Evolutionary conservation across 805 yeast species (phyloP).

Genomic region (Blastobotrys mokoenaii): DNA sequence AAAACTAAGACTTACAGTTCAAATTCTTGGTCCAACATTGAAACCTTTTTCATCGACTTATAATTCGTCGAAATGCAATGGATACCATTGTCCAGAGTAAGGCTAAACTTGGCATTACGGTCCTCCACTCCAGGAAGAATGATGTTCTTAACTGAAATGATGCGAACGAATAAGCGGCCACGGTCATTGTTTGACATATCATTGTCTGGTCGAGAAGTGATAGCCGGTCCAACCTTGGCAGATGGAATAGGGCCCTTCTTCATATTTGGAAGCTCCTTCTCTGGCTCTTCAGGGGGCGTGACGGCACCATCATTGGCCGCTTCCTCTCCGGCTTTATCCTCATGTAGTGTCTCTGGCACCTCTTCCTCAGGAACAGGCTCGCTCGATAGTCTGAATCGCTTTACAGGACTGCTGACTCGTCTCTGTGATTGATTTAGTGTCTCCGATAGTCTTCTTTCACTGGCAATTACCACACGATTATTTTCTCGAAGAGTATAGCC

Average conservation of each 20-base stretch:
- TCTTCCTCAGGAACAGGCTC: too few species aligned
- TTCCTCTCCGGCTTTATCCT: not conserved
- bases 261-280: not conserved
- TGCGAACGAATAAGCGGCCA: conserved; percentile 20
- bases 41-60: conserved; percentile 24
- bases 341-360: too few species aligned
- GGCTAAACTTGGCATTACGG: conserved; percentile 36
- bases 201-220: not conserved
- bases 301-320: not conserved
- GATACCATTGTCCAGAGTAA: conserved; percentile 65
- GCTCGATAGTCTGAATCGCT: not conserved
- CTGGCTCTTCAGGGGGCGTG: not conserved
- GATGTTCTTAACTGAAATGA: conserved; percentile 25
- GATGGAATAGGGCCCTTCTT: not conserved
- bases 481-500: conserved; percentile 21
- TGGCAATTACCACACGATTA: conserved; percentile 16
- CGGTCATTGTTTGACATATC: conserved; percentile 16
- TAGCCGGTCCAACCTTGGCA: not conserved
- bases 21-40: conserved; percentile 60
- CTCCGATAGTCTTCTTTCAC: conserved; percentile 10
- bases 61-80: conserved; percentile 64
- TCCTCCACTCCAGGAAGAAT: conserved; percentile 34
- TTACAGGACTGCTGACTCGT: conserved; percentile 17
- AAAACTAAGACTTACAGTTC: conserved; percentile 36
- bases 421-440: conserved; percentile 2